Percentiles rank a stretch among this genome's conserved stretches.
Evolutionary conservation across 163 green algal species (phyloP).

Genomic region (Chloroidium sp.): DNA sequence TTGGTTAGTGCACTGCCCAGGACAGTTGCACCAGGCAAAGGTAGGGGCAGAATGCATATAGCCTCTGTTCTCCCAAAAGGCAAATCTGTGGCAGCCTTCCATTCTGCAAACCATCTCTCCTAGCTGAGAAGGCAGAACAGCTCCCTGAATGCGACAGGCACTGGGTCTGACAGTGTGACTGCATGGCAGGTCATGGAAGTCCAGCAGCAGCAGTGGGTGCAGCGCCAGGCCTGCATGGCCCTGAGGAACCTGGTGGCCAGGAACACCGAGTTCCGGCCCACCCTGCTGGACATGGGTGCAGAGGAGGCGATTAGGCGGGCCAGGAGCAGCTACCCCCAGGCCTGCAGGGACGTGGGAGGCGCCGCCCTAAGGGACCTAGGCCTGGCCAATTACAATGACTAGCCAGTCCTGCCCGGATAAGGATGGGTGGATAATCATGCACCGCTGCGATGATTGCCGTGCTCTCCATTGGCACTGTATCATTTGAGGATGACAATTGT

Average conservation of each 20-base stretch:
- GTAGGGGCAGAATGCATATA: too few species aligned
- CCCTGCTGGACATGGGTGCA: constrained; percentile 45
- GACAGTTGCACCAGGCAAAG: too few species aligned
- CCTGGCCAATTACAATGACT: constrained; percentile 62
- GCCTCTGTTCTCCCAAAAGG: too few species aligned
- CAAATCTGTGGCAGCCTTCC: too few species aligned
- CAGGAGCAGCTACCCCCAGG: constrained; percentile 31
- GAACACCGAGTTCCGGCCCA: constrained; percentile 55
- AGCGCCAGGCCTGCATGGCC: constrained; percentile 66
- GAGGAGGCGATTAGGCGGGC: constrained; percentile 51
- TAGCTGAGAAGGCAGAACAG: not conserved
- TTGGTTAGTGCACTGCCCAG: too few species aligned
- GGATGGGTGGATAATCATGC: not conserved
- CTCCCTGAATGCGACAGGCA: not conserved
- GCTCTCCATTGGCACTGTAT: not conserved
- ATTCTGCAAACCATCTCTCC: too few species aligned
- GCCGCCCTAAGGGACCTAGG: constrained; percentile 76
- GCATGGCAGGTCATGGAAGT: not conserved
- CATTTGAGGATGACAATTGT: not conserved
- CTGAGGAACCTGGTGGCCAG: constrained; percentile 68
- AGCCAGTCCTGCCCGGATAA: too few species aligned
- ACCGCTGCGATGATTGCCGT: not conserved
- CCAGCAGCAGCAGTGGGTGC: constrained; percentile 21
- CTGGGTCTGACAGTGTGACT: not conserved
- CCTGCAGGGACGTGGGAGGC: constrained; percentile 59